A percentile compares a stretch with the other conserved stretches of the same genome.
Conservation (phyloP, 2,329 filamentous ascomycete species). For the Aspergillus persii region DNA sequence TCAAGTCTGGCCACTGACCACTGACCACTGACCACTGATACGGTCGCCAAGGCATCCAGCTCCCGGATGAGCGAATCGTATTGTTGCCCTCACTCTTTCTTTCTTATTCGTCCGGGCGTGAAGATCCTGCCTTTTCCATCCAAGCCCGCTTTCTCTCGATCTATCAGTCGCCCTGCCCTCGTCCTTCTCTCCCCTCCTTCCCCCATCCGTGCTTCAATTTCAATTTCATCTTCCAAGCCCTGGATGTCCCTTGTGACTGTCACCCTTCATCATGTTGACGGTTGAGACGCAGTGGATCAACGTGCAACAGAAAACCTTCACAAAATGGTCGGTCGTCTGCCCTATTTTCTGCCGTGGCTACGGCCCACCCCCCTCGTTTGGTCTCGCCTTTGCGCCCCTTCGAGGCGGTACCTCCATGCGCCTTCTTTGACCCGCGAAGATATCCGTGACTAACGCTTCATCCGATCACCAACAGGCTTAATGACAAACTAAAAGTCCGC, state of each 20-base stretch:
- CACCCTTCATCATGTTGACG: conserved; percentile 42
- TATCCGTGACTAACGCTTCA: not conserved
- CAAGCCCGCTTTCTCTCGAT: conserved; percentile 10
- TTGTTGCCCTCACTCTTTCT: not conserved
- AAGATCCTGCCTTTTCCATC: conserved; percentile 22
- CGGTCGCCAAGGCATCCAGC: not conserved
- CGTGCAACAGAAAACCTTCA: conserved; percentile 98
- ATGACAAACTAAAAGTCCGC: conserved; percentile 84
- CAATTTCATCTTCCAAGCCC: conserved; percentile 17
- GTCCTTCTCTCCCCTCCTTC: not conserved
- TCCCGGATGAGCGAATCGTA: conserved; percentile 6
- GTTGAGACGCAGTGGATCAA: conserved; percentile 64
- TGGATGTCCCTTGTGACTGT: conserved; percentile 28
- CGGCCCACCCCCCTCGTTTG: not conserved
- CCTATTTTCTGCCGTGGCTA: not conserved
- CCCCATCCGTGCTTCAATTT: conserved; percentile 1
- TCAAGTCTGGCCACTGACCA: too few species aligned
- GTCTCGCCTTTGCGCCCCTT: not conserved
- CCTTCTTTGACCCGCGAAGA: not conserved
- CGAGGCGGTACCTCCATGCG: not conserved
- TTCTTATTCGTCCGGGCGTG: conserved; percentile 8
- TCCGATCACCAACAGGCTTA: conserved; percentile 63
- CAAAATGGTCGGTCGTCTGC: conserved; percentile 70
- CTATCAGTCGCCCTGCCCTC: not conserved
- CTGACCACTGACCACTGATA: not conserved